These are phyloP conservation scores for Musa acuminata DNA, from an alignment of 176 grass and related monocot genomes.

Conservation along the genomic window DNA sequence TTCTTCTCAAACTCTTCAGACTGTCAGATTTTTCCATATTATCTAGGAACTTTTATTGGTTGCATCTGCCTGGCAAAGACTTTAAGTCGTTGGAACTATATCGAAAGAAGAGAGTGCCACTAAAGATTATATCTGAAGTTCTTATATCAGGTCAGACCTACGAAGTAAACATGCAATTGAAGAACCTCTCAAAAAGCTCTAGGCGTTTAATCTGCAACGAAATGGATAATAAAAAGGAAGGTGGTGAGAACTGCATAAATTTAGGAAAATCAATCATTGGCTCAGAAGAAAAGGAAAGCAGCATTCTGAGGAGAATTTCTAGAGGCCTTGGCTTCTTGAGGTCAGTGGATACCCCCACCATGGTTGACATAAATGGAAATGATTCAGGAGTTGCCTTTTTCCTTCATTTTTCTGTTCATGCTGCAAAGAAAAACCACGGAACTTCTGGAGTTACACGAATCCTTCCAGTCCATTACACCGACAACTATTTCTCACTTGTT, in stretches of 20 bases:
- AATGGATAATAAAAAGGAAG: constrained; percentile 11
- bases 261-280: neutral
- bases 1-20: constrained; percentile 81
- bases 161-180: constrained; percentile 48
- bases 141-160: constrained; percentile 39
- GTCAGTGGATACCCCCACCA: constrained; percentile 17
- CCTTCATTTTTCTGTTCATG: constrained; percentile 82
- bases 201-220: constrained; percentile 6
- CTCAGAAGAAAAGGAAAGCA: constrained; percentile 10
- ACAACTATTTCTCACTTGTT: constrained; percentile 74
- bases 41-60: constrained; percentile 93
- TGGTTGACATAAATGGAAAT: constrained; percentile 35
- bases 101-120: constrained; percentile 47
- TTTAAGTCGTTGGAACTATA: constrained; percentile 65
- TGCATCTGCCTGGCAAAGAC: constrained; percentile 71
- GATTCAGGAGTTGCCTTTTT: constrained; percentile 77
- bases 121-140: constrained; percentile 58
- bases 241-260: constrained; percentile 14
- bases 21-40: constrained; percentile 44
- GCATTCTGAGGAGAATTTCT: constrained; percentile 38
- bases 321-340: constrained; percentile 13
- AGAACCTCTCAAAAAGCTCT: constrained; percentile 57
- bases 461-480: constrained; percentile 85
- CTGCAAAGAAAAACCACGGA: constrained; percentile 23
- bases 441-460: constrained; percentile 68